Evolutionary conservation across 371 early-diverging fungal genomes (phyloP), one percentile per base, ranked within the genome.

Genomic region (Mucor plumbeus): DNA sequence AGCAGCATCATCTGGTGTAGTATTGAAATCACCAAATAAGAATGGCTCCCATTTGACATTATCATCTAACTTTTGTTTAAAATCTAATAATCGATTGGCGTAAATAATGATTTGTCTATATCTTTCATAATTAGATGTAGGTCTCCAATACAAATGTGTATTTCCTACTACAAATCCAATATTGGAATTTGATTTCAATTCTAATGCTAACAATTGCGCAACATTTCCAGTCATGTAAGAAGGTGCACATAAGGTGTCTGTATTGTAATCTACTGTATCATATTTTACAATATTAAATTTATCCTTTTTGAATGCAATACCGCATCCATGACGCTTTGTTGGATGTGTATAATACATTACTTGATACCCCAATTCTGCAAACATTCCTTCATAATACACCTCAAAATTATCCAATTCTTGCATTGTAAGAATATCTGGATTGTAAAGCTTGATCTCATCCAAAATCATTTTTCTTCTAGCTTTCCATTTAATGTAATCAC

Each of bases 121-220:
- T 4, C 86, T 70, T 63, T 88, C 88, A 64, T 88, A 88, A n/a
- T 74, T 80, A 3, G 86, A 80, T 39, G 75, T 74, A 1, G 88
- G 88, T 41, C 84, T 77, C 88, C 88, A 88, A 63, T 85, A 88
- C 53, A 88, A 40, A 71, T 88, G 87, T 4, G 72, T 78, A 17
- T 75, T 79, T 5, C 76, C 79, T 11, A 80, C 60, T 11, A 78
- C 64, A 39, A 83, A 41, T 0, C 79, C 80, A 41, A 64, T 35
- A 39, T 57, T 50, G 17, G 63, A 61, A 21, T 73, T 61, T 13
- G 63, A 59, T 4, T 73, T 53, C 4, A 69, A 71, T 47, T 67
- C 50, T 39, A 85, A 62, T 1, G 79, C 85, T 7, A 85, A 62
- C 35, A 83, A 54, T 39, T 86, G 82, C 14, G 77, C 86, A 40